phyloP scores from a whole-genome alignment of 2,329 filamentous ascomycete genomes.

The Stromatinia cepivora region DNA sequence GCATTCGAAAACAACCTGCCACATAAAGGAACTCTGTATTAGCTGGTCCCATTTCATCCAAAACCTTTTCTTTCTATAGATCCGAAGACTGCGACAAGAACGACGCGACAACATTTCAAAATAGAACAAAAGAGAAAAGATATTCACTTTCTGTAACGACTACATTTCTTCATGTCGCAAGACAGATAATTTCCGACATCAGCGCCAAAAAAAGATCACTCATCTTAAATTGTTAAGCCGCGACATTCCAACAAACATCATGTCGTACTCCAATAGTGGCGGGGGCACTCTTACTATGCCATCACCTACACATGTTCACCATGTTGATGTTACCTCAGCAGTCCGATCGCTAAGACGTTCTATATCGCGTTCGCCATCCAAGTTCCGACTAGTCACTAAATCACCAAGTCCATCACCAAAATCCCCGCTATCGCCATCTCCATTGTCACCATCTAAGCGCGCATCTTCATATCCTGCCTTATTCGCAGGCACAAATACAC shows the following conservation, averaged over 20 bases:
- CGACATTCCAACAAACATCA: conserved; percentile 40
- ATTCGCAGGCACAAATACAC: conserved; percentile 37
- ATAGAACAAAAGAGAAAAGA: conserved; percentile 10
- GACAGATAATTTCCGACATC: conserved; percentile 20
- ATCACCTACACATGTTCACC: conserved; percentile 80
- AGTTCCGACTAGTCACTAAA: conserved; percentile 66
- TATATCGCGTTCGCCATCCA: conserved; percentile 90
- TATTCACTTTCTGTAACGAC: conserved; percentile 18
- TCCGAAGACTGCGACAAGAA: neutral
- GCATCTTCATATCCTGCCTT: conserved; percentile 54
- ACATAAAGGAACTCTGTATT: conserved; percentile 21
- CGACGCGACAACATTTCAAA: conserved; percentile 4
- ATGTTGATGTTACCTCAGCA: conserved; percentile 78
- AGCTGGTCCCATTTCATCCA: conserved; percentile 5
- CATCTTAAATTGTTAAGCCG: conserved; percentile 24
- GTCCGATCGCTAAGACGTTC: conserved; percentile 84
- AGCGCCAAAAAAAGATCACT: conserved; percentile 8
- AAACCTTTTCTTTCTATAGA: neutral
- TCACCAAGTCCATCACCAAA: conserved; percentile 49
- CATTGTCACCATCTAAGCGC: conserved; percentile 50
- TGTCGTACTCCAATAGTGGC: conserved; percentile 60
- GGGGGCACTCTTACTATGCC: conserved; percentile 83
- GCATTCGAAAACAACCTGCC: conserved; percentile 44
- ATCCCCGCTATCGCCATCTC: conserved; percentile 59
- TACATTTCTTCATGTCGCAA: conserved; percentile 22